phyloP scores from a whole-genome alignment of 1,284 basidiomycete genomes.

The Ceratobasidium papillatum region DNA sequence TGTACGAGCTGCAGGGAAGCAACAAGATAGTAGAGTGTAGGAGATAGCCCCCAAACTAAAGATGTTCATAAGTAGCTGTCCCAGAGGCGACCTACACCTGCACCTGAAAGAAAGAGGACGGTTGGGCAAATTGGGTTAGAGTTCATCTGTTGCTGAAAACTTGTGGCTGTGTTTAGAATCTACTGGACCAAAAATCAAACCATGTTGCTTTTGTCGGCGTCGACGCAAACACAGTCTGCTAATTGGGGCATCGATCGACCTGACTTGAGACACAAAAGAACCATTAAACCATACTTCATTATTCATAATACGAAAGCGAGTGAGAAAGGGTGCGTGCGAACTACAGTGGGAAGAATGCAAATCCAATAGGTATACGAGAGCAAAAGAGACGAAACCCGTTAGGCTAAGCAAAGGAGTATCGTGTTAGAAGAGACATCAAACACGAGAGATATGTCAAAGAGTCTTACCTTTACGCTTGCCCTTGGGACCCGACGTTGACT shows the following conservation, averaged over 20 bases:
- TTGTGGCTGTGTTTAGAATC: background rate
- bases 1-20: too few species aligned
- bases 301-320: conserved; percentile 24
- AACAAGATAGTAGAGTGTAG: too few species aligned
- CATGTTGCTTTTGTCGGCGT: background rate
- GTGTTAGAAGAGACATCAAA: background rate
- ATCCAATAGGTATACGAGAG: conserved; percentile 1
- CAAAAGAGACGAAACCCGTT: background rate
- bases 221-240: background rate
- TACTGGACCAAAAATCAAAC: background rate
- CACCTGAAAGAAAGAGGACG: too few species aligned
- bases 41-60: too few species aligned
- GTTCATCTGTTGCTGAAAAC: background rate
- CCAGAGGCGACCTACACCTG: too few species aligned
- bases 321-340: conserved; percentile 21
- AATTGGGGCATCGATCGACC: background rate
- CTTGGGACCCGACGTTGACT: conserved; percentile 21
- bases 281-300: conserved; percentile 7
- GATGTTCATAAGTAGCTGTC: too few species aligned
- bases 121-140: too few species aligned
- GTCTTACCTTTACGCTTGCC: conserved; percentile 35
- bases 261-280: background rate
- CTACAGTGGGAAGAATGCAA: conserved; percentile 16
- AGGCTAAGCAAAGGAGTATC: background rate
- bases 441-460: background rate